These are phyloP conservation scores for Stagonosporopsis cucurbitacearum DNA, from an alignment of 2,329 filamentous ascomycete genomes.

Conservation along the genomic window DNA sequence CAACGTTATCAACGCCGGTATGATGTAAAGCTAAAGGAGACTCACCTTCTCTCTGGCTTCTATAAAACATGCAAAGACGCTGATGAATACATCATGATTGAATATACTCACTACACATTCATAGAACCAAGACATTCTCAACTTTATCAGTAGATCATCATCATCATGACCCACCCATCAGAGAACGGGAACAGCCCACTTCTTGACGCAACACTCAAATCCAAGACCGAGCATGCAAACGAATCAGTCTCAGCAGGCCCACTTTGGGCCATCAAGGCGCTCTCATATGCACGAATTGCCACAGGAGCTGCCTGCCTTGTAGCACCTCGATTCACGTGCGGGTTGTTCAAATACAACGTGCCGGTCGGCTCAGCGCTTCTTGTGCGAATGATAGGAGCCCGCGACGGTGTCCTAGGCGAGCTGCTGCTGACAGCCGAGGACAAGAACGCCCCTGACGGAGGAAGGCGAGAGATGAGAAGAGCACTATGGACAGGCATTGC, in stretches of 20 bases:
- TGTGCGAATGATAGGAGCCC: conserved; percentile 32
- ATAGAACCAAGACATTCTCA: background rate
- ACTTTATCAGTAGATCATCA: background rate
- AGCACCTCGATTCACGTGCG: conserved; percentile 29
- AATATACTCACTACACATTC: background rate
- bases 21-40: background rate
- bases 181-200: conserved; percentile 19
- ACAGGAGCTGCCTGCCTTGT: conserved; percentile 28
- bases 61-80: background rate
- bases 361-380: conserved; percentile 21
- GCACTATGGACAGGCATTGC: conserved; percentile 32
- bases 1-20: background rate
- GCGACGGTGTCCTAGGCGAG: conserved; percentile 33
- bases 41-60: background rate
- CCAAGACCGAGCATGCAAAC: conserved; percentile 5
- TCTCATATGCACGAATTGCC: conserved; percentile 28
- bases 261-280: conserved; percentile 26
- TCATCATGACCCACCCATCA: conserved; percentile 5
- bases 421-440: conserved; percentile 33
- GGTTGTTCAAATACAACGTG: conserved; percentile 26
- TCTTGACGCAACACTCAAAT: conserved; percentile 16
- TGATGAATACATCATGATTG: background rate
- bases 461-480: conserved; percentile 29
- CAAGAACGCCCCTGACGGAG: conserved; percentile 19
- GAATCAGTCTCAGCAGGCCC: conserved; percentile 20